Conservation (phyloP, 352 stramenopile species). For the Phytophthora rubi region DNA sequence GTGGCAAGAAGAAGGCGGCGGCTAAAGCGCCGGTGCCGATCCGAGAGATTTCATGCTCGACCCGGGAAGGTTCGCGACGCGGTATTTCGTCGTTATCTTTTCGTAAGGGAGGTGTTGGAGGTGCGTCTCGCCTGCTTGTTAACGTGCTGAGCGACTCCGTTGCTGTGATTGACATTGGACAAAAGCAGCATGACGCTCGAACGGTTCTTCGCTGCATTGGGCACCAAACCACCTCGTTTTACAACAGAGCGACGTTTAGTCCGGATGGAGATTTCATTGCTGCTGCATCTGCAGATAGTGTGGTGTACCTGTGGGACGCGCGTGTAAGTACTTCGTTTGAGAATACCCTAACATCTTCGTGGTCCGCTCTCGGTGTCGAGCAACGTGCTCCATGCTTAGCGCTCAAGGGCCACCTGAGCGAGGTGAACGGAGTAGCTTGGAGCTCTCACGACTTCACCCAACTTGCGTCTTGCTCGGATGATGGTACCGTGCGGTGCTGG, state of each 20-base stretch:
- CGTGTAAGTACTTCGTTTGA: conserved; percentile 21
- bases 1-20: conserved; percentile 28
- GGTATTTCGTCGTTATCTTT: conserved; percentile 69
- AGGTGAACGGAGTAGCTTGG: conserved; percentile 78
- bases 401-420: conserved; percentile 65
- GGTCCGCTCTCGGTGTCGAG: conserved; percentile 3
- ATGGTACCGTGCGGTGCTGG: conserved; percentile 67
- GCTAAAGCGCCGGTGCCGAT: conserved; percentile 25
- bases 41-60: conserved; percentile 52
- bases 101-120: conserved; percentile 30
- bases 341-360: conserved; percentile 2
- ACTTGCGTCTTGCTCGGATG: conserved; percentile 68
- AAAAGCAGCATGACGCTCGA: conserved; percentile 20
- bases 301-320: conserved; percentile 68
- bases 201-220: conserved; percentile 50
- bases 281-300: conserved; percentile 55
- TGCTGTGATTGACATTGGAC: conserved; percentile 54
- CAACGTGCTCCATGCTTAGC: conserved; percentile 41
- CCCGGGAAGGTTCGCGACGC: conserved; percentile 37
- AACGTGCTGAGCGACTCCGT: conserved; percentile 70
- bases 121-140: conserved; percentile 54
- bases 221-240: conserved; percentile 71
- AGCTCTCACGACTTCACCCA: conserved; percentile 53
- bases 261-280: conserved; percentile 68
- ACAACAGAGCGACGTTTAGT: conserved; percentile 66